phyloP scores from a whole-genome alignment of 1,284 basidiomycete genomes.

The Fomitopsis betulina region DNA sequence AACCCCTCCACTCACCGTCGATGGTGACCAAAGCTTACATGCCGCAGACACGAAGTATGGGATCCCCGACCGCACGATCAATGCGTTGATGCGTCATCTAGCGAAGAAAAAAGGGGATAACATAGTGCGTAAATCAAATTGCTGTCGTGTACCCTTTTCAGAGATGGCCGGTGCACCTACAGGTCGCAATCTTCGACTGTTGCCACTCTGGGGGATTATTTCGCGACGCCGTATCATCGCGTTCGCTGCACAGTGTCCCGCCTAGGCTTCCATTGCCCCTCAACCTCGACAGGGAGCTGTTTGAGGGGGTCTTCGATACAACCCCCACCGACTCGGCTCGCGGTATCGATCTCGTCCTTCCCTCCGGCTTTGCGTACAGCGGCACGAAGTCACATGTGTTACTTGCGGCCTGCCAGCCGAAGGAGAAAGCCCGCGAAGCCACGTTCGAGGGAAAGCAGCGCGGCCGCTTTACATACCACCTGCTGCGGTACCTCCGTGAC shows the following conservation, averaged over 20 bases:
- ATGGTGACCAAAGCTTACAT: too few species aligned
- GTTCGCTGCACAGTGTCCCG: background rate
- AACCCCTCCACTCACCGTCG: too few species aligned
- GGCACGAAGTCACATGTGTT: conserved; percentile 7
- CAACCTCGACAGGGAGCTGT: background rate
- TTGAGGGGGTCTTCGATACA: background rate
- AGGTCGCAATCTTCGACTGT: background rate
- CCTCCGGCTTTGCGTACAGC: background rate
- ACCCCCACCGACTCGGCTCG: background rate
- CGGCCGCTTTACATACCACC: background rate
- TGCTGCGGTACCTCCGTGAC: background rate
- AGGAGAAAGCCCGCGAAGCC: conserved; percentile 5
- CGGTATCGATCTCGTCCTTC: background rate
- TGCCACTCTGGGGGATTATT: background rate
- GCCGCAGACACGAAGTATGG: background rate
- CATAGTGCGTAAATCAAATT: background rate
- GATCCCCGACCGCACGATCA: background rate
- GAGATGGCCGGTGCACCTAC: too few species aligned
- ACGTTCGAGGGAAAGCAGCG: background rate
- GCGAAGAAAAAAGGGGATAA: background rate
- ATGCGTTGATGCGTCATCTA: background rate
- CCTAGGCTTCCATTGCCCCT: too few species aligned
- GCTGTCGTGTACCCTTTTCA: background rate
- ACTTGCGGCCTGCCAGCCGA: conserved; percentile 8
- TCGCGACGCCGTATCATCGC: background rate